Evolutionary conservation across 345 rosid genomes (phyloP), one percentile per base, ranked within the genome.

Genomic region (Conringia planisiliqua): DNA sequence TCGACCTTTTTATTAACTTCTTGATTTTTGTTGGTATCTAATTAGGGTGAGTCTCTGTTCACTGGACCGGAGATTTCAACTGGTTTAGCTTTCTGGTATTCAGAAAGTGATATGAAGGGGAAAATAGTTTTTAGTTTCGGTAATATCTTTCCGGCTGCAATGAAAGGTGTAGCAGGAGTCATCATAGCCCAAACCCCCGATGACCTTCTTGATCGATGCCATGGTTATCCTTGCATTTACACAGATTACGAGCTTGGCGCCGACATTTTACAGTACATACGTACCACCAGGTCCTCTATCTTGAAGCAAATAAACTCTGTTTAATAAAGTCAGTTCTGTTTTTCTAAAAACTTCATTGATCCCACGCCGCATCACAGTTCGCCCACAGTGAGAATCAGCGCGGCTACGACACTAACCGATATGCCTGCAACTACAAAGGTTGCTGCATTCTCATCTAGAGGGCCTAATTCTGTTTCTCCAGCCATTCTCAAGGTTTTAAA

Each of bases 401-500:
- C 78, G 0, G 39, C 83, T 9, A 84, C 82, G 4, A 22, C 22
- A 1, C 13, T 82, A 42, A 70, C 70, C 4, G 84, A 87, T 10
- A 60, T 7, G 16, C 79, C 81, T 16, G 75, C 60, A 2, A 18
- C 80, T 4, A 52, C 80, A 7, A 78, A 80, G 13, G 76, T 82
- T 40, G 83, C 81, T 30, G 38, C 22, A 29, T 80, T 82, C 60
- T 78, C 88, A 24, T 63, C 75, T 3, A 79, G 91, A 82, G 87
- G 89, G 5, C 91, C 88, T 35, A 83, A 82, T 51, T 82, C 91
- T 1, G 27, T 82, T 13, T 79, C 85, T 58, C 81, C 93, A 6
- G 83, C 81, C 74, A 84, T 90, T 71, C 83, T 86, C 62, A 88
- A 90, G 88, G 87, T 85, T 20, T n/a, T 33, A 11, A 17, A 18